Base-by-base conservation (phyloP, 78 protist genomes). In the Tieghemostelium lacteum region DNA sequence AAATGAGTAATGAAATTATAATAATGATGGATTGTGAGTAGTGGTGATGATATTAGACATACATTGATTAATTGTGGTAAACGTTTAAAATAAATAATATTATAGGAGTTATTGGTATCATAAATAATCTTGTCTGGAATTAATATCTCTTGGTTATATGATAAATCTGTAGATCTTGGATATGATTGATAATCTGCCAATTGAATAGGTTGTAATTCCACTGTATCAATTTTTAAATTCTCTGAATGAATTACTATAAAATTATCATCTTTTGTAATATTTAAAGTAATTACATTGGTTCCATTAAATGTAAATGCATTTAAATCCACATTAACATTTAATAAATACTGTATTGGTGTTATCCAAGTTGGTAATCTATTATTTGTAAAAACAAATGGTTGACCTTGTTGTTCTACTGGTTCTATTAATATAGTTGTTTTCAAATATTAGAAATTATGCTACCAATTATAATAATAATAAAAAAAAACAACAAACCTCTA, bases 231-330 rank as follows among this genome's bases (percentile, higher is more conserved):
- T 14, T 49, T n/a, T 33, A 87, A 65, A 19, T 67, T 55, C 29
- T 72, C 83, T 0, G 85, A 74, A 66, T 87, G 86, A 75, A 87
- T 52, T 3, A 87, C 86, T 19, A 87, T 63, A 26, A 24, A 83
- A 42, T 83, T 40, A 14, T 60, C 50, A 22, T 36, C 55, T 22
- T 60, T 54, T 28, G 75, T 69, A 7, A 67, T 66, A 34, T 74
- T 69, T 7, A 67, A 8, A 22, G 86, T 87, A 7, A 55, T 16
- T 12, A 72, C 86, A 34, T 66, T 54, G 6, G 45, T 65, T 2
- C 86, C 93, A 33, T 42, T 69, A 29, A 87, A 75, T 14, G 22
- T 74, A 37, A 39, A 61, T 31, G 86, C 65, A 17, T 73, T 14
- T 37, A 87, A n/a, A 33, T 55, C 70, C 19, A 67, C 42, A 3